Evolutionary conservation across 2,329 filamentous ascomycete genomes (phyloP).

Genomic region (Tolypocladium amazonense): DNA sequence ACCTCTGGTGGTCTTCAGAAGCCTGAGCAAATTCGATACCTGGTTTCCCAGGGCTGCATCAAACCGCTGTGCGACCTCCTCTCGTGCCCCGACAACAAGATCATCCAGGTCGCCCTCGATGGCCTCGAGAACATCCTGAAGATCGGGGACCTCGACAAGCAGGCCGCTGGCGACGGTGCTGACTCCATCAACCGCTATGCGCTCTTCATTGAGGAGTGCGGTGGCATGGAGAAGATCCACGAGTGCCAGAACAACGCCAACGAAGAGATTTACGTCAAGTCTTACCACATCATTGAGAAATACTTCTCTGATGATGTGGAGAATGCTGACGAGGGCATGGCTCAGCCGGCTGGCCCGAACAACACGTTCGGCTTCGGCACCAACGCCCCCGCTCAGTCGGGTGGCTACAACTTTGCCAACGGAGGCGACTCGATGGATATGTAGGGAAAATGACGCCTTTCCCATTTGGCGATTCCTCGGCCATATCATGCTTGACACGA

Average conservation of each 20-base stretch:
- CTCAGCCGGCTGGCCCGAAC: constrained; percentile 57
- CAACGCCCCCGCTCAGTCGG: constrained; percentile 51
- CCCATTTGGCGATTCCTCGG: not conserved
- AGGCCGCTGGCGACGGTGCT: constrained; percentile 62
- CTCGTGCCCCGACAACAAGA: constrained; percentile 97
- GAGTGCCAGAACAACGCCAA: constrained; percentile 99
- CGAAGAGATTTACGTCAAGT: constrained; percentile 99
- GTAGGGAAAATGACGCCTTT: constrained; percentile 19
- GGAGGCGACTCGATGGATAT: constrained; percentile 56
- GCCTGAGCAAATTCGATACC: constrained; percentile 94
- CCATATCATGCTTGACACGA: not conserved
- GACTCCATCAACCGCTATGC: constrained; percentile 93
- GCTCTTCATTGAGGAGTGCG: constrained; percentile 95
- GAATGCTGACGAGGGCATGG: constrained; percentile 71
- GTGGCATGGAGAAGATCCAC: constrained; percentile 99
- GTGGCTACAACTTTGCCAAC: constrained; percentile 90
- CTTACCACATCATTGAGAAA: constrained; percentile 99
- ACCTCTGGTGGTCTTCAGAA: constrained; percentile 97
- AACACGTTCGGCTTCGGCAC: constrained; percentile 73
- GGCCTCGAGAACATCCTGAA: constrained; percentile 99
- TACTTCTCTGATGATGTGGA: constrained; percentile 99
- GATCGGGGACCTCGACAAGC: constrained; percentile 98
- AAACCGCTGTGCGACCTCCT: constrained; percentile 94
- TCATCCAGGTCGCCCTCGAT: constrained; percentile 96
- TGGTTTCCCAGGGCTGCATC: constrained; percentile 90